Percentiles rank a stretch among this genome's conserved stretches.
phyloP scores from a whole-genome alignment of 2,329 filamentous ascomycete genomes.

The Cadophora sp. region DNA sequence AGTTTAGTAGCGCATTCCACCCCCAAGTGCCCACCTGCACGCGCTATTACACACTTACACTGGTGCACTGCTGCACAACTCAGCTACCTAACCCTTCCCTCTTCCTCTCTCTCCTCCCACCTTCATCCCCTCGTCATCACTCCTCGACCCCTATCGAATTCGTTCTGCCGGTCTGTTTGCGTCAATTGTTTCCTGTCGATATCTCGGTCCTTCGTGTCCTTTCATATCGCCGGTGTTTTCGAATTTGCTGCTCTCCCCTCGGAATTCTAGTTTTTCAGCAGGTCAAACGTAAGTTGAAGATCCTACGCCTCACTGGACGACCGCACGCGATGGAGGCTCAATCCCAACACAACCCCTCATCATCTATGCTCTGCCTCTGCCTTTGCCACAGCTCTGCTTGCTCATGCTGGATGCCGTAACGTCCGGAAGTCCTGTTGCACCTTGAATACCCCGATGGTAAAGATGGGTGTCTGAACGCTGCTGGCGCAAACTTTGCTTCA shows the following conservation, averaged over 20 bases:
- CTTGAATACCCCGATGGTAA: conserved; percentile 32
- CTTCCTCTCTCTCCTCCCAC: conserved; percentile 29
- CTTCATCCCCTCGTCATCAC: conserved; percentile 38
- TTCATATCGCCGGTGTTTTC: conserved; percentile 47
- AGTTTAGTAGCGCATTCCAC: conserved; percentile 13
- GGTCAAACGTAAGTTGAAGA: conserved; percentile 43
- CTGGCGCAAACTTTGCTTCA: conserved; percentile 41
- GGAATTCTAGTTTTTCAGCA: conserved; percentile 42
- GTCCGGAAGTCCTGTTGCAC: conserved; percentile 30
- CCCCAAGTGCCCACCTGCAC: background rate
- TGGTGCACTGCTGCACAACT: conserved; percentile 10
- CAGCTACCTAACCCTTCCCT: conserved; percentile 11
- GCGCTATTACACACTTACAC: conserved; percentile 15
- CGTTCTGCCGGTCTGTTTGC: conserved; percentile 40
- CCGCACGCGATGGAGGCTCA: conserved; percentile 40
- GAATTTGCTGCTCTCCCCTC: conserved; percentile 44
- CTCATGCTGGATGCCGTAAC: conserved; percentile 22
- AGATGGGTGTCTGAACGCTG: conserved; percentile 31
- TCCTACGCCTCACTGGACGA: conserved; percentile 43
- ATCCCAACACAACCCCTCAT: conserved; percentile 38
- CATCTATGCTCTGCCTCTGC: conserved; percentile 19
- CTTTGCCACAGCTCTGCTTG: conserved; percentile 23
- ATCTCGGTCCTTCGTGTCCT: conserved; percentile 45
- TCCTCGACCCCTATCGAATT: conserved; percentile 34
- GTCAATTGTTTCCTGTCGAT: conserved; percentile 47